Conservation (phyloP, 441 rosid species). For the Bruguiera hainesii region DNA sequence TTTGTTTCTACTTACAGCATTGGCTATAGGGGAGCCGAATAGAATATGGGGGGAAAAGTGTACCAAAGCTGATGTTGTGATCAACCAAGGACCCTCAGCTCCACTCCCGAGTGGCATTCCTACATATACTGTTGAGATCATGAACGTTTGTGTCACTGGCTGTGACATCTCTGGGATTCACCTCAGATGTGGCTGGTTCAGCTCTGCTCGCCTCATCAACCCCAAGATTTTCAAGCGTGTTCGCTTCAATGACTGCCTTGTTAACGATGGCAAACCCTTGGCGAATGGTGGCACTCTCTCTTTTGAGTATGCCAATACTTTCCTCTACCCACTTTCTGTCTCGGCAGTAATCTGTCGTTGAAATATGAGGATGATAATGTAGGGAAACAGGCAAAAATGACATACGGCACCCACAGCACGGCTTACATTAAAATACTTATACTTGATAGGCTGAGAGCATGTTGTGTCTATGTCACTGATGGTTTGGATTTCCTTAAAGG, state of each 20-base stretch:
- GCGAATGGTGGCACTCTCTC: slow-evolving; percentile 51
- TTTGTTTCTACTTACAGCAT: not conserved
- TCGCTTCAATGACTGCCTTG: slow-evolving; percentile 79
- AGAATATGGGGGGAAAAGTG: slow-evolving; percentile 6
- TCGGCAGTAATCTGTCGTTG: slow-evolving; percentile 53
- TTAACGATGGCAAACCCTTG: slow-evolving; percentile 68
- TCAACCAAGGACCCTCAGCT: slow-evolving; percentile 64
- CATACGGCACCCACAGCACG: not conserved
- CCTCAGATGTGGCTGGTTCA: slow-evolving; percentile 85
- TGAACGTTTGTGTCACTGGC: slow-evolving; percentile 64
- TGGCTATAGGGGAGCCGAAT: not conserved
- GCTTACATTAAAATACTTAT: no score
- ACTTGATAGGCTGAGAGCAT: no score
- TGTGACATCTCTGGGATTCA: slow-evolving; percentile 72
- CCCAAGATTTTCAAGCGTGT: slow-evolving; percentile 80
- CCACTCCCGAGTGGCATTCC: slow-evolving; percentile 83
- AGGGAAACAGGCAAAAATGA: not conserved
- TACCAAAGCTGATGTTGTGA: slow-evolving; percentile 50
- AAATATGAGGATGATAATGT: not conserved
- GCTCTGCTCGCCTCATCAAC: slow-evolving; percentile 69
- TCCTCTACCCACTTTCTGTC: slow-evolving; percentile 68
- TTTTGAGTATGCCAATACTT: slow-evolving; percentile 78
- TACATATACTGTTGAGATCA: slow-evolving; percentile 69
- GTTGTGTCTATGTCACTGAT: no score
- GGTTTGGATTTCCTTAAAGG: no score